A percentile compares a stretch with the other conserved stretches of the same genome.
Evolutionary conservation across 2,329 filamentous ascomycete genomes (phyloP).

Genomic region (Pseudogymnoascus sp.): DNA sequence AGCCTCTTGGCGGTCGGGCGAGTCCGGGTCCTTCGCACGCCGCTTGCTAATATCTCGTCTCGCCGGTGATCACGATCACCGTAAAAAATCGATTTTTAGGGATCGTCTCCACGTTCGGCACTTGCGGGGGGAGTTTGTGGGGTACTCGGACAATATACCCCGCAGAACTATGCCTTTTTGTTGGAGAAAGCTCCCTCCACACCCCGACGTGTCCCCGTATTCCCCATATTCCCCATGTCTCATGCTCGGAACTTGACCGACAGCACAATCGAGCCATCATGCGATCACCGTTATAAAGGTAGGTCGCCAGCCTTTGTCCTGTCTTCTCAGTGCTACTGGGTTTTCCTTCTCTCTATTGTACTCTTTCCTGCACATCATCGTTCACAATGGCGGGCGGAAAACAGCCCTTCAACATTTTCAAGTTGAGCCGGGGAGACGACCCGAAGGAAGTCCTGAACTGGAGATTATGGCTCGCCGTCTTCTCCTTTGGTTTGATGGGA

Average conservation of each 20-base stretch:
- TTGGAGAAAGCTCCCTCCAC: neutral
- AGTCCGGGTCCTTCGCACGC: neutral
- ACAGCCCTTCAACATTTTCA: constrained; percentile 56
- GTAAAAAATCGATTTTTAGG: neutral
- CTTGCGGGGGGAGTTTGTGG: neutral
- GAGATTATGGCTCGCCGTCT: constrained; percentile 68
- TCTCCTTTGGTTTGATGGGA: constrained; percentile 67
- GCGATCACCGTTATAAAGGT: neutral
- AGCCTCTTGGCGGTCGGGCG: neutral
- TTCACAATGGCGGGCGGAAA: constrained; percentile 43
- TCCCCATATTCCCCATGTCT: neutral
- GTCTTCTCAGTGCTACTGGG: neutral
- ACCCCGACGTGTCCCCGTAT: neutral
- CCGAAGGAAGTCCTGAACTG: constrained; percentile 68
- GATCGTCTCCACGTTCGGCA: neutral
- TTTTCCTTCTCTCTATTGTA: neutral
- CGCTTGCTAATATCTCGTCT: neutral
- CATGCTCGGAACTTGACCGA: neutral
- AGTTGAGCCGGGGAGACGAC: constrained; percentile 53
- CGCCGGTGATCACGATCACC: neutral
- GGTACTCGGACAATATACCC: neutral
- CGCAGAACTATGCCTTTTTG: neutral
- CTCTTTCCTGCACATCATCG: neutral
- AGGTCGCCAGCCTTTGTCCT: neutral
- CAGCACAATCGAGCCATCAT: neutral